Conservation (phyloP, 352 stramenopile genomes). For the Lagenidium sp. region DNA sequence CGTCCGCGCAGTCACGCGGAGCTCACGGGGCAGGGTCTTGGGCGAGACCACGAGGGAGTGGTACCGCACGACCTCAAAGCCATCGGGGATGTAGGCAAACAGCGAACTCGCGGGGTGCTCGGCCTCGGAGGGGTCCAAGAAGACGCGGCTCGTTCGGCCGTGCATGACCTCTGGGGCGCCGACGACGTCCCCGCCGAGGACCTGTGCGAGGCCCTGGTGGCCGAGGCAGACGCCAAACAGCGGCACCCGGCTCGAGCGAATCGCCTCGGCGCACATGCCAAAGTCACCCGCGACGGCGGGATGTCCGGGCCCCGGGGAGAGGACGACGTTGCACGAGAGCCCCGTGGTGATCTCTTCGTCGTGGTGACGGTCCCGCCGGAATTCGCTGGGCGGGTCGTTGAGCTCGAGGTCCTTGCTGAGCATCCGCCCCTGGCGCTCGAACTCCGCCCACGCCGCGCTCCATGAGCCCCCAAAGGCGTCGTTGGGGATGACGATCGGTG, state of each 20-base stretch:
- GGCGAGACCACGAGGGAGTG: conserved; percentile 91
- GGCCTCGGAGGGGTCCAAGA: conserved; percentile 7
- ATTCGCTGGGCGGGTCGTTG: background rate
- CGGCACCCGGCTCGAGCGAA: conserved; percentile 50
- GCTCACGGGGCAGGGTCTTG: conserved; percentile 20
- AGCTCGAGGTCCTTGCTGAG: conserved; percentile 3
- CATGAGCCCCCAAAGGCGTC: conserved; percentile 81
- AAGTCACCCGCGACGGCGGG: conserved; percentile 73
- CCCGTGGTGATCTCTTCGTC: background rate
- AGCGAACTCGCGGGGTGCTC: conserved; percentile 11
- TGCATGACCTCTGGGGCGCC: conserved; percentile 89
- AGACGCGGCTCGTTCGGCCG: conserved; percentile 84
- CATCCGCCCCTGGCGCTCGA: conserved; percentile 26
- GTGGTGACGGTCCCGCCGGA: too few relatives aligned
- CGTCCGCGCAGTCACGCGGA: conserved; percentile 58
- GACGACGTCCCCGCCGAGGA: conserved; percentile 80
- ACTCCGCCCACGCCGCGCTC: conserved; percentile 39
- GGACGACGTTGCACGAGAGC: conserved; percentile 72
- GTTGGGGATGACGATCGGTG: conserved; percentile 89
- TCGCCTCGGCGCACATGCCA: conserved; percentile 82
- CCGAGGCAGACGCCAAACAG: conserved; percentile 97
- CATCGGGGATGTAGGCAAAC: conserved; percentile 49
- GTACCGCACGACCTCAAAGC: conserved; percentile 93
- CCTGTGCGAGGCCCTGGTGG: conserved; percentile 91
- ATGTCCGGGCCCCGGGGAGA: conserved; percentile 90